phyloP scores from a whole-genome alignment of 2,329 filamentous ascomycete genomes.

The Talaromyces sp. region DNA sequence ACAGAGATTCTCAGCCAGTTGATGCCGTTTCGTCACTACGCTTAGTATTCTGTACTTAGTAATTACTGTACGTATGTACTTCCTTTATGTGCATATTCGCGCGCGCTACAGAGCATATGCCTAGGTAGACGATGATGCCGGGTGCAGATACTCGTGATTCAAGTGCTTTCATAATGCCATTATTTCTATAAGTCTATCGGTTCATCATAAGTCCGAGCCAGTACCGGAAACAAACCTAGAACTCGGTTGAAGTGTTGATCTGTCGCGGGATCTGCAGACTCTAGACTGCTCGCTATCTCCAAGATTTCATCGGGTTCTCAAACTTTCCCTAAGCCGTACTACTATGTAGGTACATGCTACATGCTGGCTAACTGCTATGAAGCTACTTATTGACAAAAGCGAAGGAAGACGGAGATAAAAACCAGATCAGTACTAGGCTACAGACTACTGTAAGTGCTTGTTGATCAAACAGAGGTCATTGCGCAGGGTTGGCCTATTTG shows the following conservation, averaged over 20 bases:
- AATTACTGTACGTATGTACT: neutral
- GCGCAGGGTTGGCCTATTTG: neutral
- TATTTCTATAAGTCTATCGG: neutral
- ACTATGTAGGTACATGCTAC: no score
- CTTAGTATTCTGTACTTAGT: neutral
- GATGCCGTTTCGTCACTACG: neutral
- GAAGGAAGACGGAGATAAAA: neutral
- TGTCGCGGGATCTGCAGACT: no score
- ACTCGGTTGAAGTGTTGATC: neutral
- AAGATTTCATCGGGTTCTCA: neutral
- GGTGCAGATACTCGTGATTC: neutral
- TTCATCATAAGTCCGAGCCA: neutral
- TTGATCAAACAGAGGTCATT: constrained; percentile 1
- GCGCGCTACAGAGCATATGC: neutral
- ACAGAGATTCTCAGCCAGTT: neutral
- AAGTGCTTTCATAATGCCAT: neutral
- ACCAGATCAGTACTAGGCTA: neutral
- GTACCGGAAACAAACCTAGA: neutral
- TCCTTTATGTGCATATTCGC: neutral
- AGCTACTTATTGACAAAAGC: neutral
- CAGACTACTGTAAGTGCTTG: constrained; percentile 1
- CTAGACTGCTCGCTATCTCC: neutral
- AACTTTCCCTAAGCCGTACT: no score
- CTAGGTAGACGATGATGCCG: neutral
- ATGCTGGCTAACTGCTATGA: neutral